Evolutionary conservation across 345 rosid species (phyloP).

Genomic region (Ceriops decandra): DNA sequence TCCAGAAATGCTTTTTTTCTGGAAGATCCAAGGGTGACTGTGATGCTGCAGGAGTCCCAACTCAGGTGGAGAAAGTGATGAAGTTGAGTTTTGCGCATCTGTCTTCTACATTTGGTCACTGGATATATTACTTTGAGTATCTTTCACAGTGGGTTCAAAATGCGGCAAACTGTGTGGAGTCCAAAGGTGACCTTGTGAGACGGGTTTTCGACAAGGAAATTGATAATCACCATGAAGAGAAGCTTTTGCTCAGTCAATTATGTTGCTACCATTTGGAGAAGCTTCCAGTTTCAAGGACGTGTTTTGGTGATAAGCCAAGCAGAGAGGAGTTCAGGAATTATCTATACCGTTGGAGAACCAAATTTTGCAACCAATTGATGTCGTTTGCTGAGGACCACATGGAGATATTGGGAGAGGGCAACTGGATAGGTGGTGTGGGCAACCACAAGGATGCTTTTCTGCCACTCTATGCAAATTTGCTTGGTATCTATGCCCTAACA

Average conservation of each 20-base stretch:
- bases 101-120: constrained; percentile 65
- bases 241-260: constrained; percentile 68
- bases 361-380: constrained; percentile 49
- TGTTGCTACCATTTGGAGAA: constrained; percentile 74
- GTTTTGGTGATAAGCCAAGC: constrained; percentile 18
- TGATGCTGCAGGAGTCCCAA: constrained; percentile 42
- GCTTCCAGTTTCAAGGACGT: constrained; percentile 32
- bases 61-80: constrained; percentile 85
- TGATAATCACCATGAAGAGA: constrained; percentile 92
- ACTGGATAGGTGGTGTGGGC: constrained; percentile 79
- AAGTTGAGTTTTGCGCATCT: constrained; percentile 65
- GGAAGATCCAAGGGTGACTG: constrained; percentile 18
- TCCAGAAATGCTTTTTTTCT: constrained; percentile 56
- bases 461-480: constrained; percentile 76
- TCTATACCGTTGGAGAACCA: constrained; percentile 54
- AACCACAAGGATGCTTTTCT: constrained; percentile 91
- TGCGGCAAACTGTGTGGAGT: constrained; percentile 42
- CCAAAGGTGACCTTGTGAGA: constrained; percentile 66
- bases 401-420: constrained; percentile 34
- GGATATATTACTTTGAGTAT: constrained; percentile 62
- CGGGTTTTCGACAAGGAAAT: constrained; percentile 93
- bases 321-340: constrained; percentile 29
- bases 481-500: constrained; percentile 69
- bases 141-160: constrained; percentile 57
- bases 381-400: constrained; percentile 48